Base-by-base conservation (phyloP, 768 basidiomycete species). In the Lentinula sp. region DNA sequence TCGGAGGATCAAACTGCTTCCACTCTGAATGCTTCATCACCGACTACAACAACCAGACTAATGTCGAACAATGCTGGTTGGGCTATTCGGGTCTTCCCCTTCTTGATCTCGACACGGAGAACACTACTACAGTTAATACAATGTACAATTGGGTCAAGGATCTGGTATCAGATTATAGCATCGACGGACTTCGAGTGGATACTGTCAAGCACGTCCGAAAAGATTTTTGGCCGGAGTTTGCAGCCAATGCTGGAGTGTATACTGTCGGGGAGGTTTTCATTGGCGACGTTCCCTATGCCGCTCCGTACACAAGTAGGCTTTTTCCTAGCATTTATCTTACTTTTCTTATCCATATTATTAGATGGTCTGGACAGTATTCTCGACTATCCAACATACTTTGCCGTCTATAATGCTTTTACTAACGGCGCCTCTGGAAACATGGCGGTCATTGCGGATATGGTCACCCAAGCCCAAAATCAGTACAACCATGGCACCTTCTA, bases 101-200 rank as follows among this genome's bases (percentile, higher is more conserved):
- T 0, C 76, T 84, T 0, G 90, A 92, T 67, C 66, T 92, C 63
- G 81, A 91, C 72, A 92, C 91, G n/a, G 82, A 89, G 69, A 78
- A 88, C 61, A 68, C 75, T 1, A 68, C 67, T 11, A 85, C 91
- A 43, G 77, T 82, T 7, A 69, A 74, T 7, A 78, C 73, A 5
- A 83, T 84, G 72, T 75, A 81, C 57, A 64, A 68, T n/a, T 91
- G 89, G 89, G 80, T 91, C 69, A 70, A 70, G 23, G 66, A 74
- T 18, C 74, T 89, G 18, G 84, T 90, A 13, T 63, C 73, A 21
- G 77, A 79, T 61, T 90, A 84, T 69, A 72, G 70, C 32, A 79
- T 88, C 57, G 89, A 91, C 68, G 87, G 88, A 15, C 75, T 92
- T 60, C 81, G 90, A 46, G 85, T 91, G 66, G 90, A 91, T 66